Evolutionary conservation across 2,329 filamentous ascomycete species (phyloP).

Genomic region (Bretziella fagacearum): DNA sequence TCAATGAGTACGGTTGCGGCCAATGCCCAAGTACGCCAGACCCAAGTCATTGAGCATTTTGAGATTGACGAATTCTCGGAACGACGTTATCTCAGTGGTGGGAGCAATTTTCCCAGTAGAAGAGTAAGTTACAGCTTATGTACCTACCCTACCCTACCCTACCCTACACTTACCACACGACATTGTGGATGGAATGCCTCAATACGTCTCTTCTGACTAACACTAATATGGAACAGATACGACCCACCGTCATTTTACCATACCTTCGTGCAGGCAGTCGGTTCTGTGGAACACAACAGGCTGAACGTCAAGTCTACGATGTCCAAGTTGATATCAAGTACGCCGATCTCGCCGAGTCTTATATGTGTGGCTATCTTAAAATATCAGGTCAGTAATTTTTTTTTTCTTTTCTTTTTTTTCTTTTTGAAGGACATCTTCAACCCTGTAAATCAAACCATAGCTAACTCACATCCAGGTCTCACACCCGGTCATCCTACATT

Average conservation of each 20-base stretch:
- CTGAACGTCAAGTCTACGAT: conserved; percentile 81
- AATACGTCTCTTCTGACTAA: too few relatives aligned
- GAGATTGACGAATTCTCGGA: not conserved
- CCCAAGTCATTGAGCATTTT: too few relatives aligned
- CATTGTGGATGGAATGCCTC: too few relatives aligned
- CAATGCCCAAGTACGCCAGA: not conserved
- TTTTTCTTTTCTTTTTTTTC: conserved; percentile 4
- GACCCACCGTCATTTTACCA: conserved; percentile 59
- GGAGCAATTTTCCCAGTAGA: not conserved
- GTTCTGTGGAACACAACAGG: conserved; percentile 82
- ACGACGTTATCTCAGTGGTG: not conserved
- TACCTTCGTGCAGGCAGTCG: conserved; percentile 74
- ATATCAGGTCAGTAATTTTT: conserved; percentile 62
- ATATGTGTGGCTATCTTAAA: conserved; percentile 82
- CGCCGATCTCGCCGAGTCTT: conserved; percentile 86
- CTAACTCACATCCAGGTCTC: conserved; percentile 40
- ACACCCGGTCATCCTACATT: conserved; percentile 95
- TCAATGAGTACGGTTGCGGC: not conserved
- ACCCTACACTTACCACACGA: too few relatives aligned
- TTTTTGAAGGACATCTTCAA: not conserved
- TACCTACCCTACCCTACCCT: too few relatives aligned
- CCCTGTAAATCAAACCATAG: conserved; percentile 16
- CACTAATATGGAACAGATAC: too few relatives aligned
- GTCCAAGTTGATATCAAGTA: conserved; percentile 96
- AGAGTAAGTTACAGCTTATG: conserved; percentile 7